A percentile compares a stretch with the other conserved stretches of the same genome.
phyloP scores from a whole-genome alignment of 352 stramenopile species.

The Pseudoperonospora humuli region DNA sequence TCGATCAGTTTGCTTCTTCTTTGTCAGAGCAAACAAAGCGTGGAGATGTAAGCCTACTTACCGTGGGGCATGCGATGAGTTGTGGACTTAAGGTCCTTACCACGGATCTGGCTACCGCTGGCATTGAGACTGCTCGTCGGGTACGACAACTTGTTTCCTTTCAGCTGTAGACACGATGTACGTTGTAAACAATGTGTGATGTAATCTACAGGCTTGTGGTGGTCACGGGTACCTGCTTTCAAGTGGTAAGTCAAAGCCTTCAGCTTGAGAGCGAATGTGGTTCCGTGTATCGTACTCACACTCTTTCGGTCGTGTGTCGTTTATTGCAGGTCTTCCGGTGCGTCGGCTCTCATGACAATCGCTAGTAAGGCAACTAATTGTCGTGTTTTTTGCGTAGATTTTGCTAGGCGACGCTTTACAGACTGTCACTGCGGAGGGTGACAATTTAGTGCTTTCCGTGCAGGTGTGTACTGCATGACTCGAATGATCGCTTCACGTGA shows the following conservation, averaged over 20 bases:
- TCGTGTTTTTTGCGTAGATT: slow-evolving; percentile 21
- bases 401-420: slow-evolving; percentile 89
- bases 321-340: slow-evolving; percentile 22
- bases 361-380: neutral
- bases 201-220: slow-evolving; percentile 71
- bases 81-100: slow-evolving; percentile 55
- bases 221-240: slow-evolving; percentile 90
- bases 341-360: neutral
- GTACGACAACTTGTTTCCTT: slow-evolving; percentile 13
- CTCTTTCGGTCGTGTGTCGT: neutral
- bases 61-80: slow-evolving; percentile 48
- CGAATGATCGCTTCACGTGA: neutral
- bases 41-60: slow-evolving; percentile 35
- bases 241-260: slow-evolving; percentile 46
- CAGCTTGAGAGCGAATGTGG: neutral
- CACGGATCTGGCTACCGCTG: slow-evolving; percentile 40
- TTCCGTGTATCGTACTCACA: slow-evolving; percentile 28
- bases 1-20: slow-evolving; percentile 39
- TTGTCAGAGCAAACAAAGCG: slow-evolving; percentile 38
- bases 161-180: neutral
- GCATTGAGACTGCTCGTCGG: slow-evolving; percentile 43
- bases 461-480: slow-evolving; percentile 39
- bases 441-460: slow-evolving; percentile 93
- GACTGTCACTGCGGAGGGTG: slow-evolving; percentile 92
- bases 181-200: neutral